Conservation (phyloP, 768 basidiomycete species). For the Mycena latifolia region DNA sequence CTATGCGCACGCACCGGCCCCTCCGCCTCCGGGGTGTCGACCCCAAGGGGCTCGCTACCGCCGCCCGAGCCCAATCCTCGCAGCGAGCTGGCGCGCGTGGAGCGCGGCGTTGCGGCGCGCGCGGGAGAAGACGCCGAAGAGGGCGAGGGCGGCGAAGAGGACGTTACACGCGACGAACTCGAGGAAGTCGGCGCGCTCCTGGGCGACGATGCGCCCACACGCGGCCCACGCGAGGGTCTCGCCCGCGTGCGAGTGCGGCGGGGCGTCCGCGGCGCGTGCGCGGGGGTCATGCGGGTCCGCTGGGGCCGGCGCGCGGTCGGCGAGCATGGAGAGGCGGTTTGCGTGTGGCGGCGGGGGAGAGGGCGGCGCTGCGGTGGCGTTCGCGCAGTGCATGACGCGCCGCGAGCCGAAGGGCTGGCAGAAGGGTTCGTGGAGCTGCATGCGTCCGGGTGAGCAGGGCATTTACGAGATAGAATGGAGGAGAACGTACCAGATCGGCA, state of each 20-base stretch:
- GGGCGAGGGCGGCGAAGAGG: slow-evolving; percentile 73
- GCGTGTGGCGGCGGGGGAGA: slow-evolving; percentile 21
- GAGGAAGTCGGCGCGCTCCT: slow-evolving; percentile 89
- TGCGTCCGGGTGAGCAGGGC: slow-evolving; percentile 7
- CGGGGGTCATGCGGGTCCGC: no score
- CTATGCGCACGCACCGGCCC: no score
- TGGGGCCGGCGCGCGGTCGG: slow-evolving; percentile 15
- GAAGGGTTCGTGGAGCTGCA: slow-evolving; percentile 86
- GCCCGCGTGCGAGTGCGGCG: slow-evolving; percentile 46
- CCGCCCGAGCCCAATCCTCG: slow-evolving; percentile 64
- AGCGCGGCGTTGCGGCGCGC: slow-evolving; percentile 75
- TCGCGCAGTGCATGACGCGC: slow-evolving; percentile 86
- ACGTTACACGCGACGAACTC: slow-evolving; percentile 92
- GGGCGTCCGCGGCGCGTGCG: neutral
- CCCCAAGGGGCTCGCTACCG: no score
- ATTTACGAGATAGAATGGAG: neutral
- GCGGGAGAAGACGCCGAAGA: slow-evolving; percentile 76
- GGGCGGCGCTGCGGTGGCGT: slow-evolving; percentile 38
- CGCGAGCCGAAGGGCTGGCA: slow-evolving; percentile 98
- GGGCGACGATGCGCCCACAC: slow-evolving; percentile 85
- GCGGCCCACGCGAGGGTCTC: slow-evolving; percentile 92
- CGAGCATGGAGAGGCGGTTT: slow-evolving; percentile 14
- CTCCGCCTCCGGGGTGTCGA: no score
- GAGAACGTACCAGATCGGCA: slow-evolving; percentile 63
- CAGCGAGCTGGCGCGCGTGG: slow-evolving; percentile 87